Base-by-base conservation (phyloP, 2,329 filamentous ascomycete species). In the Colletotrichum siamense region DNA sequence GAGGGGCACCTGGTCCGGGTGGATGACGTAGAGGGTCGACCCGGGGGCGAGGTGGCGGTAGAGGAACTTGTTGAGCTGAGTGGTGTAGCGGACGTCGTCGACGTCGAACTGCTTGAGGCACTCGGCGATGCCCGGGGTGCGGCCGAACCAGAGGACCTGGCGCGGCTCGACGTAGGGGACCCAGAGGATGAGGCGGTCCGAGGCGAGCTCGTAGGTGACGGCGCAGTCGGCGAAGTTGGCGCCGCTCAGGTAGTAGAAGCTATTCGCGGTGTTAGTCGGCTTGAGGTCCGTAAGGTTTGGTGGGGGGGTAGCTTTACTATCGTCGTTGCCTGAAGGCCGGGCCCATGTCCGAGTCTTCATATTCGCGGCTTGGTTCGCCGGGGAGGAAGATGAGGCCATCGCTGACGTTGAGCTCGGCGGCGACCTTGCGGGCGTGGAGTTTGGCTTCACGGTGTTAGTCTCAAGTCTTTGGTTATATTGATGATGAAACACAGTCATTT, bases 181-280 rank as follows among this genome's bases (percentile, higher is more conserved):
- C 90, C 94, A 97, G 32, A 96, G 90, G 7, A 90, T 91, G 73
- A 97, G 89, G 26, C 87, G 85, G 82, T 96, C 94, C 13, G 85
- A 85, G 26, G 82, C 84, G 65, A 92, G 88, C 77, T 92, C 90
- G 79, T 92, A 92, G 3, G 91, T 92, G 39, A 91, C 87, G 65
- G 85, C 85, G 80, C 89, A 91, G 79, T 89, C 88, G 3, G 89
- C 85, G 76, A 91, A 89, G 82, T 91, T 84, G 74, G 86, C 88
- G 44, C 91, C 91, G 32, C 87, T 86, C 71, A 92, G 81, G 81
- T 92, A 92, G 82, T 89, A 92, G 82, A 92, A 92, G 85, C 90
- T 92, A 71, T 26, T 69, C 65, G 32, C 32, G n/a, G 62, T 39
- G 62, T 64, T 44, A 64, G 34, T 64, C 15, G 32, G 36, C n/a